Conservation (phyloP, 129 eudicot genomes). For the Helichrysum umbraculigerum region DNA sequence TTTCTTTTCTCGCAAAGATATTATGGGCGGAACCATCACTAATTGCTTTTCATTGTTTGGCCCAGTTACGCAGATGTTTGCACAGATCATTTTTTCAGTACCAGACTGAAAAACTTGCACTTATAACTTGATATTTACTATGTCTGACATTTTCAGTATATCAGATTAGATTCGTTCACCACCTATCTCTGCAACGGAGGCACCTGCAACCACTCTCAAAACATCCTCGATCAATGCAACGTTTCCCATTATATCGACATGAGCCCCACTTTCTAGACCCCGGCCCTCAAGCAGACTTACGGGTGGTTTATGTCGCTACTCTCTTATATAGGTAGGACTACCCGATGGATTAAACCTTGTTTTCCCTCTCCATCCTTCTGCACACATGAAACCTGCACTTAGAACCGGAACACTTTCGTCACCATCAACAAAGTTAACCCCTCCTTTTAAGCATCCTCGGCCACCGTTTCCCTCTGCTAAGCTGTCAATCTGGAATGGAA, state of each 20-base stretch:
- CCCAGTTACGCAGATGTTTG: neutral
- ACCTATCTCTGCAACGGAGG: conserved; percentile 59
- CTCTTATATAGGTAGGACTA: conserved; percentile 52
- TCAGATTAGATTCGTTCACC: conserved; percentile 71
- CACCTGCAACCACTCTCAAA: conserved; percentile 84
- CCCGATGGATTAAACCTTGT: conserved; percentile 85
- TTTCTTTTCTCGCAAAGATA: neutral
- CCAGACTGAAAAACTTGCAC: conserved; percentile 9
- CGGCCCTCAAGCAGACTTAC: conserved; percentile 64
- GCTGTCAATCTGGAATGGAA: conserved; percentile 80
- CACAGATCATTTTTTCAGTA: conserved; percentile 7
- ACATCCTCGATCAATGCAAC: conserved; percentile 74
- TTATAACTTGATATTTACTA: conserved; percentile 53
- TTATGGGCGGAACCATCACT: neutral
- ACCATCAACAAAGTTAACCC: conserved; percentile 70
- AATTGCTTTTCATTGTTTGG: neutral
- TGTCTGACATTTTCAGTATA: conserved; percentile 62
- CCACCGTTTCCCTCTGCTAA: conserved; percentile 54
- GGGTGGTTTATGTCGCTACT: conserved; percentile 66
- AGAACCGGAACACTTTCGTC: conserved; percentile 73
- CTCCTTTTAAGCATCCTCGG: conserved; percentile 56
- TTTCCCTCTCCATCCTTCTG: conserved; percentile 80
- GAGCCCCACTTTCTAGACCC: conserved; percentile 72
- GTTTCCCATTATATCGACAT: conserved; percentile 83
- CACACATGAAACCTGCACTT: conserved; percentile 83